Percentiles rank a stretch among this genome's conserved stretches.
These are phyloP conservation scores for Colletotrichum sansevieriae DNA, from an alignment of 2,329 filamentous ascomycete species.

Conservation along the genomic window DNA sequence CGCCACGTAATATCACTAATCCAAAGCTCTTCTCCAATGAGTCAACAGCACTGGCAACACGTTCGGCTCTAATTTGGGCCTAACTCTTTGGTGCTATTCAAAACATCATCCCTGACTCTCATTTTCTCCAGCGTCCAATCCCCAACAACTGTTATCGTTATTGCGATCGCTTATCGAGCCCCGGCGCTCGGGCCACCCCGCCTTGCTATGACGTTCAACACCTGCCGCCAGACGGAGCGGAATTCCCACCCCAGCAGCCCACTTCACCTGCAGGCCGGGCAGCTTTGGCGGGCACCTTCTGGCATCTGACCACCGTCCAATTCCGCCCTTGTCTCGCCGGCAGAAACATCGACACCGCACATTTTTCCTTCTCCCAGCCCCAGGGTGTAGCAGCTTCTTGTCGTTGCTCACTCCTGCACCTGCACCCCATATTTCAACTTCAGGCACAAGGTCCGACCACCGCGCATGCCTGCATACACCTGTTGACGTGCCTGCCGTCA, in stretches of 20 bases:
- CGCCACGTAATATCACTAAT: slow-evolving; percentile 15
- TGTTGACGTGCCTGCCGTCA: slow-evolving; percentile 35
- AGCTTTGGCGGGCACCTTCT: slow-evolving; percentile 19
- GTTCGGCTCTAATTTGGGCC: slow-evolving; percentile 3
- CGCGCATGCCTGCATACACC: slow-evolving; percentile 33
- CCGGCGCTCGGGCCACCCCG: slow-evolving; percentile 23
- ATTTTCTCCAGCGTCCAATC: not conserved
- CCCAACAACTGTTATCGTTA: slow-evolving; percentile 34
- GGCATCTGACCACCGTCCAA: slow-evolving; percentile 40
- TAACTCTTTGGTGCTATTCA: not conserved
- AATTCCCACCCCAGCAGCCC: slow-evolving; percentile 30
- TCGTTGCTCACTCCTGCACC: slow-evolving; percentile 19
- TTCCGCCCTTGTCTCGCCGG: slow-evolving; percentile 35
- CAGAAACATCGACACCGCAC: slow-evolving; percentile 31
- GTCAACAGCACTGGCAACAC: not conserved
- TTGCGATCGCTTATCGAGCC: slow-evolving; percentile 25
- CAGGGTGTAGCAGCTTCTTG: slow-evolving; percentile 27
- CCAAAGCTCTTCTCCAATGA: not conserved
- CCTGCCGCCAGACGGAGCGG: slow-evolving; percentile 37
- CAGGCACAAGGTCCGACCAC: slow-evolving; percentile 4
- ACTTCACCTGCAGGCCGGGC: slow-evolving; percentile 20
- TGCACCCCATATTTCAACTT: slow-evolving; percentile 1
- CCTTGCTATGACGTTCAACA: slow-evolving; percentile 40
- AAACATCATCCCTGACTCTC: not conserved
- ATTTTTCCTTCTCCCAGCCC: not conserved